A percentile compares a stretch with the other conserved stretches of the same genome.
phyloP scores from a whole-genome alignment of 163 green algal genomes.

The Chlorella variabilis region DNA sequence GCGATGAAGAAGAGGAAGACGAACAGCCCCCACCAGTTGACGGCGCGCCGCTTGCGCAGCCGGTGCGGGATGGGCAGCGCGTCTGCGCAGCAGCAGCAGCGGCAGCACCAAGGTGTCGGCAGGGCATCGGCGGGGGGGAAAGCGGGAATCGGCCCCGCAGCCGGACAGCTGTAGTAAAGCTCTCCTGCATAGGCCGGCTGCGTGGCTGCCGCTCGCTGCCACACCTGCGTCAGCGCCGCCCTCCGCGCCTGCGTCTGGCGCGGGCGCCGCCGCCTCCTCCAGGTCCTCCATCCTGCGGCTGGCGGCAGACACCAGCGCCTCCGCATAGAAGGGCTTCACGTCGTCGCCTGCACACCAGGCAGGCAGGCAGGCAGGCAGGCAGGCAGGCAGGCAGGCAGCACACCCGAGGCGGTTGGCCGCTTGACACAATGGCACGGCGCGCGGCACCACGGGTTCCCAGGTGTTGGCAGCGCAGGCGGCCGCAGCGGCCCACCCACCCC shows the following conservation, averaged over 20 bases:
- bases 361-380: background rate
- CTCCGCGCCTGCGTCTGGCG: no score
- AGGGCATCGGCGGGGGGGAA: no score
- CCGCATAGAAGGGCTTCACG: slow-evolving; percentile 44
- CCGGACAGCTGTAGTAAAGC: no score
- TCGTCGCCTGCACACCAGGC: slow-evolving; percentile 24
- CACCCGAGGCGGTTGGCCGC: no score
- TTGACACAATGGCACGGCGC: no score
- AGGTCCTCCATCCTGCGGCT: background rate
- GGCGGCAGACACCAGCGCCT: background rate
- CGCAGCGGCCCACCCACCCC: slow-evolving; percentile 15
- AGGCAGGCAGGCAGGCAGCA: background rate
- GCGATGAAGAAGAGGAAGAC: slow-evolving; percentile 62
- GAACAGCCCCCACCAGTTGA: slow-evolving; percentile 65
- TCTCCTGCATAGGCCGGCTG: no score
- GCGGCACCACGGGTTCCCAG: no score
- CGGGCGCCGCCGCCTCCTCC: slow-evolving; percentile 18
- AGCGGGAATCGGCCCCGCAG: no score
- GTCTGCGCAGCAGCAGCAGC: background rate
- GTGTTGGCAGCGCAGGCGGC: background rate
- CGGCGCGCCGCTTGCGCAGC: slow-evolving; percentile 24
- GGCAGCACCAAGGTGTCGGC: no score
- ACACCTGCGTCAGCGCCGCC: background rate
- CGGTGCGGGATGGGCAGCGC: slow-evolving; percentile 31
- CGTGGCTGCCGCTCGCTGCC: no score